Evolutionary conservation across 768 basidiomycete species (phyloP).

Genomic region (Leccinum disarticulatum): DNA sequence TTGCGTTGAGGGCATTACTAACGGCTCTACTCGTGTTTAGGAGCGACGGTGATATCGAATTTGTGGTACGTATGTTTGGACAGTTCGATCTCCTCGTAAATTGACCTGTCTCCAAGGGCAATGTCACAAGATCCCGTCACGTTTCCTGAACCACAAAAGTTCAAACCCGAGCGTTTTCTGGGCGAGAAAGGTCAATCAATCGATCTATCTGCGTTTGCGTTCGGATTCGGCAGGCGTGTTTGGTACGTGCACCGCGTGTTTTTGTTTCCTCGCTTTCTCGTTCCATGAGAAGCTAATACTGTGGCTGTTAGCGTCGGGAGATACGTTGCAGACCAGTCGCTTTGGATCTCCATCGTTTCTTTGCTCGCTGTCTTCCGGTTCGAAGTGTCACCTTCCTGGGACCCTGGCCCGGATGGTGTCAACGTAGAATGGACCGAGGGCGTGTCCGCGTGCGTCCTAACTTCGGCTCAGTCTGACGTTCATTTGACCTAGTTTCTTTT

Average conservation of each 20-base stretch:
- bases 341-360: conserved; percentile 31
- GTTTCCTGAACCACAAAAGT: conserved; percentile 38
- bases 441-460: conserved; percentile 18
- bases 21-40: conserved; percentile 3
- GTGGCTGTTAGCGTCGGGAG: conserved; percentile 38
- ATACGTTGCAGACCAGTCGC: conserved; percentile 40
- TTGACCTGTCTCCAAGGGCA: conserved; percentile 20
- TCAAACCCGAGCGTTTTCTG: conserved; percentile 40
- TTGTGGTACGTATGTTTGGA: conserved; percentile 10
- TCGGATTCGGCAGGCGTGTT: conserved; percentile 44
- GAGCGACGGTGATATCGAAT: conserved; percentile 22
- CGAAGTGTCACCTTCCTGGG: conserved; percentile 12
- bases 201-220: conserved; percentile 22
- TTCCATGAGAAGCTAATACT: neutral
- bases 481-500: neutral
- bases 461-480: neutral
- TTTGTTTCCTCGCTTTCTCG: neutral
- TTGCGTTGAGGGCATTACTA: neutral
- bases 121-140: conserved; percentile 37
- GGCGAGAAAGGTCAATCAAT: neutral
- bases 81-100: neutral
- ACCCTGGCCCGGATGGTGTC: conserved; percentile 19
- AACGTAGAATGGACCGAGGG: conserved; percentile 22
- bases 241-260: conserved; percentile 5
- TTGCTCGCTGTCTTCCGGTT: conserved; percentile 20